phyloP scores from a whole-genome alignment of 192 early-diverging fungal genomes.

The Rhizophagus sp. region DNA sequence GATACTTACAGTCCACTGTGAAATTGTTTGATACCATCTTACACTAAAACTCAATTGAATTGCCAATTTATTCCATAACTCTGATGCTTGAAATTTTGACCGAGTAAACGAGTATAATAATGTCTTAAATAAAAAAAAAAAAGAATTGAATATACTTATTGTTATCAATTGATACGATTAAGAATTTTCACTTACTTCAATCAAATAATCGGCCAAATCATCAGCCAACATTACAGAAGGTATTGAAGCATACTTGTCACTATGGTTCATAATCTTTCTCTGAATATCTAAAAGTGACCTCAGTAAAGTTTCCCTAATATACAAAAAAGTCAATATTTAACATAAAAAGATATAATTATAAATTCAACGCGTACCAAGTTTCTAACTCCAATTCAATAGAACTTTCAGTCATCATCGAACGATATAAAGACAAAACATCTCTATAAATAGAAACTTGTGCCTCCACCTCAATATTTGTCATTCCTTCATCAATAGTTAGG shows the following conservation, averaged over 20 bases:
- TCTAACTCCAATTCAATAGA: conserved; percentile 56
- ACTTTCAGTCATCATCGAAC: conserved; percentile 54
- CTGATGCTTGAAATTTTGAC: conserved; percentile 45
- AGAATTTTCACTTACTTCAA: conserved; percentile 54
- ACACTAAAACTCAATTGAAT: conserved; percentile 48
- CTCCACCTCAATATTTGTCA: conserved; percentile 51
- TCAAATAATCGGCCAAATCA: conserved; percentile 63
- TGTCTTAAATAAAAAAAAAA: conserved; percentile 44
- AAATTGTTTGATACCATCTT: conserved; percentile 58
- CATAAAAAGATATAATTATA: not conserved
- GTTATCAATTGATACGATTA: not conserved
- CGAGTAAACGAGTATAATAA: conserved; percentile 67
- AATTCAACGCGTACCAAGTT: conserved; percentile 42
- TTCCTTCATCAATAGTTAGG: conserved; percentile 30
- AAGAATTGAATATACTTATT: not conserved
- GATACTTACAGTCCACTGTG: conserved; percentile 67
- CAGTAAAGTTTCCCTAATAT: conserved; percentile 57
- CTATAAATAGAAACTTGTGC: conserved; percentile 58
- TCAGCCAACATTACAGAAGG: conserved; percentile 44
- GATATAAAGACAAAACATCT: conserved; percentile 68
- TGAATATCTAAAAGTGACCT: conserved; percentile 63
- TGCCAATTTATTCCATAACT: conserved; percentile 60
- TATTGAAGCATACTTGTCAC: conserved; percentile 43
- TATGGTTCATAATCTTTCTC: conserved; percentile 52
- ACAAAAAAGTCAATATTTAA: not conserved